Evolutionary conservation across 2,329 filamentous ascomycete species (phyloP).

Genomic region (Metarhizium rileyi): DNA sequence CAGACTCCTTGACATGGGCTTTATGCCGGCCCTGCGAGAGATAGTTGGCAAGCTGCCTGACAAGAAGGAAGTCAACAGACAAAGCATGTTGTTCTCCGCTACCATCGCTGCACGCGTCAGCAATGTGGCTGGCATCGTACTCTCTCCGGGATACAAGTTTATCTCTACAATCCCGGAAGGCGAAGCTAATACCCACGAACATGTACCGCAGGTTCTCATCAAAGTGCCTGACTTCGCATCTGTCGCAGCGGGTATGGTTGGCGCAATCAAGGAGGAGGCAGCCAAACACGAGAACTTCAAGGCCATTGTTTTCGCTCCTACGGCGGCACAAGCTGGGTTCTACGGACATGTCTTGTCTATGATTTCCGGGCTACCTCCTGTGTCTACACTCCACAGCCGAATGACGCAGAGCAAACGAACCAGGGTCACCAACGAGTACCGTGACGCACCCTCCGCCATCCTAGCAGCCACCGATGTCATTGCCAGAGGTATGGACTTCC

Average conservation of each 20-base stretch:
- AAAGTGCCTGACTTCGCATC: conserved; percentile 61
- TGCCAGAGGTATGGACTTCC: conserved; percentile 65
- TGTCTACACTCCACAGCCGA: conserved; percentile 39
- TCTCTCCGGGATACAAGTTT: conserved; percentile 65
- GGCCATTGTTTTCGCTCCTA: conserved; percentile 71
- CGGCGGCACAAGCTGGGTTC: conserved; percentile 41
- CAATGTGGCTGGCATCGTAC: conserved; percentile 58
- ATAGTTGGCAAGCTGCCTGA: conserved; percentile 63
- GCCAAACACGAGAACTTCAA: conserved; percentile 53
- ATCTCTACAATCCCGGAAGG: conserved; percentile 70
- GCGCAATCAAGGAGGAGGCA: conserved; percentile 41
- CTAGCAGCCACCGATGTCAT: conserved; percentile 63
- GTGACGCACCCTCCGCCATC: conserved; percentile 40
- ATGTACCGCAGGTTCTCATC: conserved; percentile 64
- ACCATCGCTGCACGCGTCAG: conserved; percentile 75
- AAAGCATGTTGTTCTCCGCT: conserved; percentile 77
- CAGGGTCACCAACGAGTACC: conserved; percentile 53
- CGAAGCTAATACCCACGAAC: conserved; percentile 66
- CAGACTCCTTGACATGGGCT: conserved; percentile 73
- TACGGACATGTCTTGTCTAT: conserved; percentile 35
- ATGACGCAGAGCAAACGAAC: conserved; percentile 40
- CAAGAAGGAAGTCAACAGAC: conserved; percentile 46
- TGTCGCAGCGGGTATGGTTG: conserved; percentile 49
- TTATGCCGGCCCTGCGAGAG: conserved; percentile 67
- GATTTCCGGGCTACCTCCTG: conserved; percentile 30